Percentiles rank a stretch among this genome's conserved stretches.
Conservation (phyloP, 768 basidiomycete genomes). For the Pisolithus tinctorius region DNA sequence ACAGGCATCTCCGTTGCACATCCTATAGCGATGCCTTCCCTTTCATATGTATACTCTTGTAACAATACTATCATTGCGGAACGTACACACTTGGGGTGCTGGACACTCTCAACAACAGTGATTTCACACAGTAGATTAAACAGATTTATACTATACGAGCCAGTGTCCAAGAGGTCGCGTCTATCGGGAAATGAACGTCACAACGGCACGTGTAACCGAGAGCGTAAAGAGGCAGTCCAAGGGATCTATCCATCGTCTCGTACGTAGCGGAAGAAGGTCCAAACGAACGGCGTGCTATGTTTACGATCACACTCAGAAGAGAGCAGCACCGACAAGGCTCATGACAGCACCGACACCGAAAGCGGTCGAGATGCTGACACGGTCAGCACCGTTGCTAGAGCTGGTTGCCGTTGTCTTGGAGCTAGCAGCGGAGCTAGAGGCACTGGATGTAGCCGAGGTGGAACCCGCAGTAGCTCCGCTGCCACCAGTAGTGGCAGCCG, state of each 20-base stretch:
- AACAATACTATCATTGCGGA: too few species aligned
- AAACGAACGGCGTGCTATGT: not conserved
- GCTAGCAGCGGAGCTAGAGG: constrained; percentile 13
- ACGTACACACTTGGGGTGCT: too few species aligned
- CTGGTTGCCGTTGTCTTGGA: constrained; percentile 7
- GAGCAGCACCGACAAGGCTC: constrained; percentile 44
- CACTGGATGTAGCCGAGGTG: constrained; percentile 6
- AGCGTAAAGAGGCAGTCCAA: not conserved
- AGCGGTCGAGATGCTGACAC: constrained; percentile 22
- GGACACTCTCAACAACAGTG: too few species aligned
- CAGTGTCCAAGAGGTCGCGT: too few species aligned
- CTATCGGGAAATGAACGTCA: too few species aligned
- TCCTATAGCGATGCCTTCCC: too few species aligned
- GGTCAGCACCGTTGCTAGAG: constrained; percentile 26
- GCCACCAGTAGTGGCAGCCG: not conserved
- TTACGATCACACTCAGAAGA: constrained; percentile 30
- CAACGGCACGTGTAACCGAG: too few species aligned
- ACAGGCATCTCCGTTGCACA: too few species aligned
- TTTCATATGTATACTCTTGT: too few species aligned
- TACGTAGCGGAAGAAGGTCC: not conserved
- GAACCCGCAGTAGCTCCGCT: not conserved
- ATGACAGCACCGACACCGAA: constrained; percentile 44
- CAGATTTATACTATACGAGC: too few species aligned
- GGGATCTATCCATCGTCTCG: not conserved
- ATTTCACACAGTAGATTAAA: too few species aligned